These are phyloP conservation scores for Arabidopsis lyrata DNA, from an alignment of 441 rosid species.

Conservation along the genomic window DNA sequence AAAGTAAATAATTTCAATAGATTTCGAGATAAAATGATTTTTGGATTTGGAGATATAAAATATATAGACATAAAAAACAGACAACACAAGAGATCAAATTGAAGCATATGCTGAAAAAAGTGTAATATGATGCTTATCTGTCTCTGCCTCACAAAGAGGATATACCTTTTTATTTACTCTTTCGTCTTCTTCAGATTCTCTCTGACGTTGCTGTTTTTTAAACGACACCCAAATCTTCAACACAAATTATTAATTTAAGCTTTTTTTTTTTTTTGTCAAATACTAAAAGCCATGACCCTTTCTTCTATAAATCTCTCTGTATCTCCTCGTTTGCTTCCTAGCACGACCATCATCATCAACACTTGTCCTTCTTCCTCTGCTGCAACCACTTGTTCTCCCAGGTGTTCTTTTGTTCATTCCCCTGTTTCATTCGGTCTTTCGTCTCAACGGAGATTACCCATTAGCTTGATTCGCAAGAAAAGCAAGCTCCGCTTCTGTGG, in stretches of 20 bases:
- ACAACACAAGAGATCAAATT: background rate
- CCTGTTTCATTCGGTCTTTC: conserved; percentile 42
- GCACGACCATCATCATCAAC: conserved; percentile 30
- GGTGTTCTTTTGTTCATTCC: conserved; percentile 29
- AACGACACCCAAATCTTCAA: conserved; percentile 14
- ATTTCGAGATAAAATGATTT: background rate
- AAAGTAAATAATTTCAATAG: background rate
- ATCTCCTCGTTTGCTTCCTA: conserved; percentile 43
- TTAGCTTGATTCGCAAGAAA: conserved; percentile 43
- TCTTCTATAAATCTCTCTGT: conserved; percentile 56
- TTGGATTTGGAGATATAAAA: background rate
- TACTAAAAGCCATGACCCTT: conserved; percentile 40
- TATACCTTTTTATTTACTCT: conserved; percentile 50
- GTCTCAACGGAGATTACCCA: conserved; percentile 48
- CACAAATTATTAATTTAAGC: conserved; percentile 12
- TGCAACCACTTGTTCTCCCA: conserved; percentile 25
- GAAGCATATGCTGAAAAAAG: conserved; percentile 54
- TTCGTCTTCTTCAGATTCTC: conserved; percentile 51
- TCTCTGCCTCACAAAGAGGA: conserved; percentile 47
- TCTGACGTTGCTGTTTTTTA: conserved; percentile 34
- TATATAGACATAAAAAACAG: too few species aligned
- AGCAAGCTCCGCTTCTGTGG: background rate
- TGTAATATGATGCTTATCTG: conserved; percentile 35
- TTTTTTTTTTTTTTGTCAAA: too few species aligned
- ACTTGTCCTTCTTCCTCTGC: conserved; percentile 34